Evolutionary conservation across 73 alveolate species (phyloP).

Genomic region (Uronychia setigera): DNA sequence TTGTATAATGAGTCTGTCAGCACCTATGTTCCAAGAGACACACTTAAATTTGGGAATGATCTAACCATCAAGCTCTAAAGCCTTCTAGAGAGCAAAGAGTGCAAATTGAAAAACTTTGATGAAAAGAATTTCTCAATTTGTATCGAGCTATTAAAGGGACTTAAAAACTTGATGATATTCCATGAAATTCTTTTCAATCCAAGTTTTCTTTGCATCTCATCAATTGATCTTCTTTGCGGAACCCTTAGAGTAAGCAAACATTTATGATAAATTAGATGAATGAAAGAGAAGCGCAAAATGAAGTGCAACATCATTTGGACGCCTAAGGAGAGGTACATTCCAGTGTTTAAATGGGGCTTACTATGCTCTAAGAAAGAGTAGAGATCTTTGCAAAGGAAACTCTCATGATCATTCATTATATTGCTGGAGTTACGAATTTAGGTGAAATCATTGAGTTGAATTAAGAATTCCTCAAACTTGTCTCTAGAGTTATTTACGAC

Average conservation of each 20-base stretch:
- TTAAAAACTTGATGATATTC: neutral
- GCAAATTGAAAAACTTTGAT: neutral
- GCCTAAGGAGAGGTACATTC: no score
- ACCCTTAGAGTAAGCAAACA: neutral
- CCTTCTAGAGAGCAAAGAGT: neutral
- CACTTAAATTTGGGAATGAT: neutral
- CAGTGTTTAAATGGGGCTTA: neutral
- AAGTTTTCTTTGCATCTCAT: neutral
- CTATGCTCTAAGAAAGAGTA: neutral
- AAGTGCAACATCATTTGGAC: no score
- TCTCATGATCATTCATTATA: neutral
- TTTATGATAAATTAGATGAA: neutral
- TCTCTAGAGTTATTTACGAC: neutral
- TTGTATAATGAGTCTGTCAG: slow-evolving; percentile 19
- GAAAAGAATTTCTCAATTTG: neutral
- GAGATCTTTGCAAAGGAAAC: neutral
- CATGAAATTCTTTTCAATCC: neutral
- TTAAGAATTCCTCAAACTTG: neutral
- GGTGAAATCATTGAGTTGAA: neutral
- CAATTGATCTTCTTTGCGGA: neutral
- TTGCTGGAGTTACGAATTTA: neutral
- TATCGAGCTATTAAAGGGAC: neutral
- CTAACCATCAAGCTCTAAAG: neutral
- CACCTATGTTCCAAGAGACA: neutral
- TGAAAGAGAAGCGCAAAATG: neutral